Base-by-base conservation (phyloP, 2,329 filamentous ascomycete genomes). In the Aspergillus sp. region DNA sequence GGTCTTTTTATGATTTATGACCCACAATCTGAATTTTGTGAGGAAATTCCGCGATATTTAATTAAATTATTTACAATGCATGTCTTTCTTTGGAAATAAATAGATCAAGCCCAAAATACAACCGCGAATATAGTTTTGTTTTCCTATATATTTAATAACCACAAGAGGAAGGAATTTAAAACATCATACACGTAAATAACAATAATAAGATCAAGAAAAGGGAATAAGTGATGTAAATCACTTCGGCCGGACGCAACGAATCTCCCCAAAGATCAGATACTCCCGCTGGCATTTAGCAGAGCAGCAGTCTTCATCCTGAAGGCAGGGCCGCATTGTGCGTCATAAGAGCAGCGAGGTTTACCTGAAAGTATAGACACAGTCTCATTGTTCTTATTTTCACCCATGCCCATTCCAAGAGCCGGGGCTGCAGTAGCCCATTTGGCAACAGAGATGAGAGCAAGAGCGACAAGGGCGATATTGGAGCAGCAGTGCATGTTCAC, bases 241-340 rank as follows among this genome's bases (percentile, higher is more conserved):
- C n/a, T 22, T 37, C 3, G 27, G 11, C 13, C 42, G 34, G 12
- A 50, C 24, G 33, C 49, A 45, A 34, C 56, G 51, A 12, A 41
- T 41, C 44, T 37, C 58, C n/a, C 22, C 51, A 8, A 47, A 48
- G 17, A 58, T 17, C 17, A 58, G 12, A 24, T 39, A 33, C 15
- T 46, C 42, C 4, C 51, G 34, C n/a, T 52, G 45, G 47, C 56
- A 61, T 42, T n/a, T 45, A 2, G 51, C 52, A n/a, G 56, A 56
- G 45, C 52, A 61, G 20, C 56, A 58, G 17, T 58, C 46, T 5
- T 34, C 30, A 19, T 53, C 22, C 5, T 41, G n/a, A 11, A 42
- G 15, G 45, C 59, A 19, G 17, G 9, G 7, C 7, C 4, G n/a
- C 46, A 48, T 30, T 48, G 27, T 9, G 9, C n/a, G 17, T 48